phyloP scores from a whole-genome alignment of 441 rosid species.

The Erodium chrysanthum region DNA sequence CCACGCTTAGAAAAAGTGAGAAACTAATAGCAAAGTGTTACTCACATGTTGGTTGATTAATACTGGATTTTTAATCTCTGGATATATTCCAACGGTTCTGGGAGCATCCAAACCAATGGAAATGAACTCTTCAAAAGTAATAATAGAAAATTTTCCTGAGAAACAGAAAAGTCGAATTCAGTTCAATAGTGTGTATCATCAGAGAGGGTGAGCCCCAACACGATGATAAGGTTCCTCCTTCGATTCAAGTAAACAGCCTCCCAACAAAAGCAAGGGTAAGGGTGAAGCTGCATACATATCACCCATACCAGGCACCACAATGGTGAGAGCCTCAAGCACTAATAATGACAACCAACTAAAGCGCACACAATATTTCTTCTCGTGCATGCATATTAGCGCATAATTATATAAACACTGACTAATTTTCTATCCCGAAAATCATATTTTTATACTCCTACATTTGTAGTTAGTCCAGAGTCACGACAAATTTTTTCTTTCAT shows the following conservation, averaged over 20 bases:
- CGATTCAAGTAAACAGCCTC: background rate
- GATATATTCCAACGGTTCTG: constrained; percentile 90
- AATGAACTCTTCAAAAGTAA: constrained; percentile 83
- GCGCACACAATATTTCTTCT: no score
- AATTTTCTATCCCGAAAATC: no score
- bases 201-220: background rate
- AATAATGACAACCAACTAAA: no score
- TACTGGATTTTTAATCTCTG: constrained; percentile 87
- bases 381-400: no score
- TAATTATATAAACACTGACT: no score
- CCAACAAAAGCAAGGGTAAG: no score
- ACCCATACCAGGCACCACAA: no score
- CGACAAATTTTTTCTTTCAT: no score
- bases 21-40: constrained; percentile 13
- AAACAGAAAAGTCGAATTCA: background rate
- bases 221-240: background rate
- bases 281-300: background rate
- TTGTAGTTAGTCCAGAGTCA: background rate
- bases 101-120: constrained; percentile 77
- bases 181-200: background rate
- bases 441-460: background rate
- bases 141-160: constrained; percentile 65
- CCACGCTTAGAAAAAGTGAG: no score
- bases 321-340: no score
- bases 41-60: constrained; percentile 71